Evolutionary conservation across 495 filamentous ascomycete species (phyloP), one percentile per base, ranked within the genome.

Genomic region (Lasiosphaeriaceae sp.): DNA sequence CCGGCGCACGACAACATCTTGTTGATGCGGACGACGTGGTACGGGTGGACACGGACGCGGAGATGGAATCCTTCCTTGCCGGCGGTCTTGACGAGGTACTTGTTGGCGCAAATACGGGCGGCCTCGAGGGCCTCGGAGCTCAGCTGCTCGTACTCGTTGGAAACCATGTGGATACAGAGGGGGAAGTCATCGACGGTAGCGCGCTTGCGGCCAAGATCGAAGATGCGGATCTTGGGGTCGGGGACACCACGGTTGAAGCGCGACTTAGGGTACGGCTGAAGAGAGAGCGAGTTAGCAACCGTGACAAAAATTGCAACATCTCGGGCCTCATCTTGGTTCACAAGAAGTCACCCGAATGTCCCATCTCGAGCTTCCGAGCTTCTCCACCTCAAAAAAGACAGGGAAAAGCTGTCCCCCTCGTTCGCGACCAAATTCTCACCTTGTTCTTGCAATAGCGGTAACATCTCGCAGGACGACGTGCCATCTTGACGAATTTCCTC

Each of bases 391-490:
- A 37, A 58, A 51, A 48, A 41, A 35, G 47, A n/a, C 21, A 43
- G 41, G 43, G 19, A 50, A 50, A 57, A 47, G 39, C 4, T 23
- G 29, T 24, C 31, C 23, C 39, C n/a, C 34, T 24, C 20, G 35
- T 45, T 58, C 49, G 56, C 52, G 23, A 20, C 60, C 39, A 20
- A 58, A 64, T 56, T 57, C 87, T 78, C 75, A 94, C 90, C 93
- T 96, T 96, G 88, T 97, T 97, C 90, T 97, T 97, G 90, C 94
- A 98, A 87, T 98, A 98, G 77, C 94, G 92, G 86, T 98, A 98
- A 81, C 94, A 98, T 81, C 95, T 85, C 66, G 94, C 94, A 68
- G 94, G 94, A 83, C 94, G 90, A 75, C 94, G 89, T 72, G 94
- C 94, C 94, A 98, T 98, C 79, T 85, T 89, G 86, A 86, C 77